Evolutionary conservation across 192 early-diverging fungal genomes (phyloP), one percentile per base, ranked within the genome.

Genomic region (Coemansia sp.): DNA sequence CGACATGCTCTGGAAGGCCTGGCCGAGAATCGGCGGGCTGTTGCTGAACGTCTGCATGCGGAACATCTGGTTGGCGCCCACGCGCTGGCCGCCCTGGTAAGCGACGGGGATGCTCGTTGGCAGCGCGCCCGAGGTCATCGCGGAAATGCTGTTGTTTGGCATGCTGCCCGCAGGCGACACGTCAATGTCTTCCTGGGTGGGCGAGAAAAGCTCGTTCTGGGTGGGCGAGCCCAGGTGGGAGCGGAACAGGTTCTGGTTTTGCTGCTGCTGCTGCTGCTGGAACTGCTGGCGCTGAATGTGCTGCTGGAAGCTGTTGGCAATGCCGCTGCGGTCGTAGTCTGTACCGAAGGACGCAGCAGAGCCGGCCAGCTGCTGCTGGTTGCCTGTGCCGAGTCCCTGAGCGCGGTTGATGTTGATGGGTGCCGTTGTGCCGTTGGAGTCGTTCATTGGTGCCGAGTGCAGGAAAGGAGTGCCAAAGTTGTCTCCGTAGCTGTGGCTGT

Each of bases 1-100:
- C 51, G 83, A 85, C 82, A 85, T 85, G 69, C 83, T 85, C 60
- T 85, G 83, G 69, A 82, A 85, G 29, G 48, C 61, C 13, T 78
- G 82, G 50, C 71, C 74, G 22, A 27, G 58, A 20, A 65, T 60
- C 52, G 64, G 64, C 46, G 70, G 71, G 65, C 74, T 72, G 62
- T 59, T 55, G 67, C 65, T 72, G 27, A 77, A 61, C 11, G 58
- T 58, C 54, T 69, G 65, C 69, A 81, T 73, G 56, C 69, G 66
- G 52, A 81, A 64, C 63, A 72, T 75, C 51, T 62, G 57, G 60
- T 64, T 63, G 67, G 69, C 61, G 11, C 42, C 54, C 32, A 53
- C 62, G 36, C 69, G 65, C 69, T 72, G 70, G 61, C 61, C 51
- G 49, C 52, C 58, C 50, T 72, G 59, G 47, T 71, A 50, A 27